These are phyloP conservation scores for Mallotus repandus DNA, from an alignment of 441 rosid genomes.

Conservation along the genomic window DNA sequence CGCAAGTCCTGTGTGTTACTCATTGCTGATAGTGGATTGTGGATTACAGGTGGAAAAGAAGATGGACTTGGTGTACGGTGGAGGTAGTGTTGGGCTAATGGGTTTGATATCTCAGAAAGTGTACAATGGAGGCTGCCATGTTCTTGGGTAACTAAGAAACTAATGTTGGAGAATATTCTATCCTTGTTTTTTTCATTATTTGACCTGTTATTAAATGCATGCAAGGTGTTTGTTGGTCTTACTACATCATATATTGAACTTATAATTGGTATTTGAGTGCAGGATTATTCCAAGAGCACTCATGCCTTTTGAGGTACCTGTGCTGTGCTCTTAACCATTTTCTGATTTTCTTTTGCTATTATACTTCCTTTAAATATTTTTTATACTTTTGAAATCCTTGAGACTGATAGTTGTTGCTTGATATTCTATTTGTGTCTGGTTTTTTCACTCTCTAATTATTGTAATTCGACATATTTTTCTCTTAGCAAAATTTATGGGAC, in stretches of 20 bases:
- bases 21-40: not conserved
- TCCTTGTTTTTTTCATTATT: constrained; percentile 17
- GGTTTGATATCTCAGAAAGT: constrained; percentile 87
- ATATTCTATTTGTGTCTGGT: not conserved
- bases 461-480: not conserved
- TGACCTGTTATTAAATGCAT: constrained; percentile 11
- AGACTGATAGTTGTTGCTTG: not conserved
- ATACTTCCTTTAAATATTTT: constrained; percentile 11
- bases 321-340: constrained; percentile 14
- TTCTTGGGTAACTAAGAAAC: constrained; percentile 65
- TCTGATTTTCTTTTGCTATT: not conserved
- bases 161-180: constrained; percentile 14
- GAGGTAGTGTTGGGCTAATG: constrained; percentile 96
- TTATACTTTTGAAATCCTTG: constrained; percentile 1
- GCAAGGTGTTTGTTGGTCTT: constrained; percentile 23
- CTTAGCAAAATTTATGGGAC: not conserved
- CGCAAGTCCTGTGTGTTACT: constrained; percentile 1
- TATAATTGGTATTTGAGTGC: constrained; percentile 36
- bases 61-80: constrained; percentile 91
- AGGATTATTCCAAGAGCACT: constrained; percentile 93
- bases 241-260: constrained; percentile 18
- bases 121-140: constrained; percentile 82
- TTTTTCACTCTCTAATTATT: not conserved
- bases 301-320: constrained; percentile 81
- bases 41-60: constrained; percentile 71